Evolutionary conservation across 108 stramenopile species (phyloP).

Genomic region (Nitzschia sp.): DNA sequence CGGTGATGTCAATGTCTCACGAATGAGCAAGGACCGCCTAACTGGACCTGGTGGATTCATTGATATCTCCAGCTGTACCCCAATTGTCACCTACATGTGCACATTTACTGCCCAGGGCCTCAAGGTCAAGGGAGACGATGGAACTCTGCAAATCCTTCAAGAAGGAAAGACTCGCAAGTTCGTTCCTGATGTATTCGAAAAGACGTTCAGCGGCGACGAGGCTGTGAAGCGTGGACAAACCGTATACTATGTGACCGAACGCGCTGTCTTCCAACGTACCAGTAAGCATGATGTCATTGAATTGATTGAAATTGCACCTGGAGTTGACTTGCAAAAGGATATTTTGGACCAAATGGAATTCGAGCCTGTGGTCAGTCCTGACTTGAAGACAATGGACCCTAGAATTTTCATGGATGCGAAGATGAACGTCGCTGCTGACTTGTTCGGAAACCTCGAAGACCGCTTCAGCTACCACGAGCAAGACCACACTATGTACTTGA

Average conservation of each 20-base stretch:
- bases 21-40: slow-evolving; percentile 55
- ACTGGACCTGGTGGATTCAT: slow-evolving; percentile 86
- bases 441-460: slow-evolving; percentile 58
- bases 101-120: slow-evolving; percentile 77
- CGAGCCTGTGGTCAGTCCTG: slow-evolving; percentile 51
- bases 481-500: slow-evolving; percentile 59
- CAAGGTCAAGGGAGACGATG: slow-evolving; percentile 46
- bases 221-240: slow-evolving; percentile 72
- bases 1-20: slow-evolving; percentile 83
- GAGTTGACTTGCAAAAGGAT: slow-evolving; percentile 75
- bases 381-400: slow-evolving; percentile 62
- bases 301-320: slow-evolving; percentile 81
- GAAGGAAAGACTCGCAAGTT: slow-evolving; percentile 78
- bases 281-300: slow-evolving; percentile 56
- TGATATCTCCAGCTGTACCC: slow-evolving; percentile 73
- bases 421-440: slow-evolving; percentile 47
- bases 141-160: slow-evolving; percentile 48
- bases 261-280: slow-evolving; percentile 74
- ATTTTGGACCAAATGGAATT: slow-evolving; percentile 80
- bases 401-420: slow-evolving; percentile 53
- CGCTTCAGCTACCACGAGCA: slow-evolving; percentile 46
- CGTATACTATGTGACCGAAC: slow-evolving; percentile 75
- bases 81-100: slow-evolving; percentile 54
- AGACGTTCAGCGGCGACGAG: slow-evolving; percentile 72
- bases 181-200: slow-evolving; percentile 59